A percentile compares a stretch with the other conserved stretches of the same genome.
These are phyloP conservation scores for Ilex paraguariensis DNA, from an alignment of 305 asterid species.

Conservation along the genomic window DNA sequence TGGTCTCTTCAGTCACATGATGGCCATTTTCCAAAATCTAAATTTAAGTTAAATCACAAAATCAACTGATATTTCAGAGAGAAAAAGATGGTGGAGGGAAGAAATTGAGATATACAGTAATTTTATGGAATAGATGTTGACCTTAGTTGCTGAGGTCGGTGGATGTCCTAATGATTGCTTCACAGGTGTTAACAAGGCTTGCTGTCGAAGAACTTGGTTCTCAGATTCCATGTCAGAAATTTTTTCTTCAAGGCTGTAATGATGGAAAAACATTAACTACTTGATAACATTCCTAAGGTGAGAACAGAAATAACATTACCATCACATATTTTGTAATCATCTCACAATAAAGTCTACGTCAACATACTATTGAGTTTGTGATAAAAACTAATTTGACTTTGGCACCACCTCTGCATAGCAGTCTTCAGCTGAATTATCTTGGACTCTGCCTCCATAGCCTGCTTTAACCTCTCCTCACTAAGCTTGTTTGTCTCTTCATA, in stretches of 20 bases:
- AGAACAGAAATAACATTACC: constrained; percentile 1
- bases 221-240: constrained; percentile 85
- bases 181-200: constrained; percentile 53
- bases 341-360: too few species aligned
- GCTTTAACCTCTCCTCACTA: constrained; percentile 91
- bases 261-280: constrained; percentile 3
- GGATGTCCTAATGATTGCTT: constrained; percentile 48
- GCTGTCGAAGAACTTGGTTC: constrained; percentile 86
- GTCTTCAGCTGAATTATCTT: constrained; percentile 81
- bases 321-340: too few species aligned
- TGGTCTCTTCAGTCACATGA: constrained; percentile 49
- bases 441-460: constrained; percentile 90
- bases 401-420: constrained; percentile 61
- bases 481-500: constrained; percentile 88
- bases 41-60: constrained; percentile 13
- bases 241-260: constrained; percentile 80
- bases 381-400: too few species aligned
- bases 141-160: constrained; percentile 47
- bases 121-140: constrained; percentile 16
- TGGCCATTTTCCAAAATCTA: constrained; percentile 86
- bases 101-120: constrained; percentile 2
- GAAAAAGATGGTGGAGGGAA: constrained; percentile 7
- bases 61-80: constrained; percentile 18
- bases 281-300: background rate
- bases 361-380: background rate